Evolutionary conservation across 1,284 basidiomycete genomes (phyloP).

Genomic region (Fistulinella cinereoalba): DNA sequence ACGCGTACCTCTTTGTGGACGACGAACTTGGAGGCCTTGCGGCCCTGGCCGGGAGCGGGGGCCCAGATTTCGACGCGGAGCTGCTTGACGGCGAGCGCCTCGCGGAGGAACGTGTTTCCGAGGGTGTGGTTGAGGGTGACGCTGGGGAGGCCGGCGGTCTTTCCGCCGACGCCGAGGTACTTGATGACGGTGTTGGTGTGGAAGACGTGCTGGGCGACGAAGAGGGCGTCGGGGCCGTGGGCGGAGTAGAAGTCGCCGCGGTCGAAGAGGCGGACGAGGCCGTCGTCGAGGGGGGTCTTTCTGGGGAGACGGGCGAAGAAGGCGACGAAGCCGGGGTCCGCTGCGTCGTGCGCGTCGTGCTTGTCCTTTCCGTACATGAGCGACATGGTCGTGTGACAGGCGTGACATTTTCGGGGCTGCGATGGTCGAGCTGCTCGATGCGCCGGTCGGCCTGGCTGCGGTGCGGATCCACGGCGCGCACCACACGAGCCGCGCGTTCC

Average conservation of each 20-base stretch:
- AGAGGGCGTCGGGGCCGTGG: constrained; percentile 87
- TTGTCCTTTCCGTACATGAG: constrained; percentile 73
- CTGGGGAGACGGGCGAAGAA: constrained; percentile 69
- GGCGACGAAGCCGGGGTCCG: constrained; percentile 73
- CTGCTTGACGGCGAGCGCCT: constrained; percentile 88
- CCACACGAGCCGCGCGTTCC: constrained; percentile 76
- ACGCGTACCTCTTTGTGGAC: constrained; percentile 72
- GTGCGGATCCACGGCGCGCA: constrained; percentile 80
- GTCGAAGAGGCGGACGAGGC: constrained; percentile 83
- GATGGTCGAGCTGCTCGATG: constrained; percentile 28
- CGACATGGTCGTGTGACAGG: constrained; percentile 23
- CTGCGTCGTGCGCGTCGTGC: constrained; percentile 45
- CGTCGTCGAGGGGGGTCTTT: constrained; percentile 61
- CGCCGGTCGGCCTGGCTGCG: constrained; percentile 25
- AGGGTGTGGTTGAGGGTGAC: constrained; percentile 79
- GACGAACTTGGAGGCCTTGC: constrained; percentile 70
- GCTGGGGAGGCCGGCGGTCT: constrained; percentile 61
- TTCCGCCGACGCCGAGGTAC: constrained; percentile 66
- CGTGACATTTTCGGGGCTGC: constrained; percentile 14
- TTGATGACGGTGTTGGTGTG: constrained; percentile 85
- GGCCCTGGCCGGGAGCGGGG: constrained; percentile 70
- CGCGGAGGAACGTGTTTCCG: constrained; percentile 86
- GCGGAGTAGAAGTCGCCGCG: constrained; percentile 85
- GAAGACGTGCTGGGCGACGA: constrained; percentile 84
- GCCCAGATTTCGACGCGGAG: constrained; percentile 93